These are phyloP conservation scores for Lasiodiplodia sp. DNA, from an alignment of 2,329 filamentous ascomycete species.

Conservation along the genomic window DNA sequence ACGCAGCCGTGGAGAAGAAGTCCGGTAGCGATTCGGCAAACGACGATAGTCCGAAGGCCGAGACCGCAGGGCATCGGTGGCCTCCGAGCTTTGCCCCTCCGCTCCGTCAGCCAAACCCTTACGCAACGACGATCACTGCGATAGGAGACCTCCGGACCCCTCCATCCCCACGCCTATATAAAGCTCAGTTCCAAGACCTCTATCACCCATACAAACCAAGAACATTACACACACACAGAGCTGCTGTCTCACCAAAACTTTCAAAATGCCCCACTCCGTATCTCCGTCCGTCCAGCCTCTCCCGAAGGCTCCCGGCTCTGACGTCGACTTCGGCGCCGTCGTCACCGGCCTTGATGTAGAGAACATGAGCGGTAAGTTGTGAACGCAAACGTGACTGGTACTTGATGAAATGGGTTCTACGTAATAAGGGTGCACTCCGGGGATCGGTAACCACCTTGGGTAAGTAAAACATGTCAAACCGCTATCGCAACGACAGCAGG, in stretches of 20 bases:
- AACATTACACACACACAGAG: neutral
- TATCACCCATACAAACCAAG: too few species aligned
- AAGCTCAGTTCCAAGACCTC: neutral
- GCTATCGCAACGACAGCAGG: neutral
- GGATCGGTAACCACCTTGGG: slow-evolving; percentile 66
- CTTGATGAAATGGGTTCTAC: slow-evolving; percentile 17
- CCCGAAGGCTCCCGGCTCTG: slow-evolving; percentile 35
- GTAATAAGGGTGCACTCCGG: slow-evolving; percentile 61
- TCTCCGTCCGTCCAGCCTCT: slow-evolving; percentile 33
- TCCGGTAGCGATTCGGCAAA: neutral
- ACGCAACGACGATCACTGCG: neutral
- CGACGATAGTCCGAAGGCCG: neutral
- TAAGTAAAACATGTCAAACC: slow-evolving; percentile 21
- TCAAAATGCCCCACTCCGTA: slow-evolving; percentile 20
- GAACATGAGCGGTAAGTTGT: slow-evolving; percentile 64
- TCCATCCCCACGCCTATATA: neutral
- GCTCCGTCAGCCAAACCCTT: neutral
- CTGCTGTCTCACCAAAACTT: neutral
- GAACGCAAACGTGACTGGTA: slow-evolving; percentile 33
- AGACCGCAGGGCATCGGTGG: neutral
- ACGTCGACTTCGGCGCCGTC: slow-evolving; percentile 64
- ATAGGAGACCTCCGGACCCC: slow-evolving; percentile 20
- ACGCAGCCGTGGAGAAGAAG: neutral
- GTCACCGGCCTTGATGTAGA: slow-evolving; percentile 67
- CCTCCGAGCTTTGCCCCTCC: slow-evolving; percentile 11